Base-by-base conservation (phyloP, 495 filamentous ascomycete genomes). In the Chaetomium tenue region DNA sequence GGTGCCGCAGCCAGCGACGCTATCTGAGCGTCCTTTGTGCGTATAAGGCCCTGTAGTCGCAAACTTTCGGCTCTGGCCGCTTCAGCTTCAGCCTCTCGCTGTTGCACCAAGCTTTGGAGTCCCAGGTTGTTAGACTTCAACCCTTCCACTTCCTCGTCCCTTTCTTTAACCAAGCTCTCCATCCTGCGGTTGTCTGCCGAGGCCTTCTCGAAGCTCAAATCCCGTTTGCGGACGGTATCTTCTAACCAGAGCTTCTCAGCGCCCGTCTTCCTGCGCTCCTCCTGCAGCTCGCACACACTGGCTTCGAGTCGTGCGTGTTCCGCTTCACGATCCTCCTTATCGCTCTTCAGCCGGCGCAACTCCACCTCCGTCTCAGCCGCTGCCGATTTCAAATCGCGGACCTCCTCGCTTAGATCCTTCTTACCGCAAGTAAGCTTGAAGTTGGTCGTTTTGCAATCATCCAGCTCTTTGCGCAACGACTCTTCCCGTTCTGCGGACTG, bases 391-490 rank as follows among this genome's bases (percentile, higher is more conserved):
- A 30, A 7, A 0, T 30, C 15, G 2, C 20, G 40, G 9, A 33
- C 25, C 40, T 59, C 23, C 13, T 59, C 57, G 42, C 20, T 12
- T 6, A 59, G 18, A 18, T 59, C 57, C 57, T 59, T 59, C 16
- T 47, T 59, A 6, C 40, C 18, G 8, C 25, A 47, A 15, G 13
- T 12, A 2, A 59, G 40, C 39, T 47, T 47, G 57, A 30, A 30
- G 16, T 28, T 47, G 3, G 23, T 16, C 23, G 42, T n/a, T 18
- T 20, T 44, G 37, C 8, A 42, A 7, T 58, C 25, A 12, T 20
- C 40, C 7, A 59, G 40, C 0, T 59, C 57, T 42, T 42, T 11
- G 6, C n/a, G 16, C 2, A 59, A 25, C 15, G 3, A 15, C 0
- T 46, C 42, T 18, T 47, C 57, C 13, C 42, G 40, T 0, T 40